Percentiles rank a stretch among this genome's conserved stretches.
Conservation (phyloP, 495 filamentous ascomycete genomes). For the Bacidia rubella region DNA sequence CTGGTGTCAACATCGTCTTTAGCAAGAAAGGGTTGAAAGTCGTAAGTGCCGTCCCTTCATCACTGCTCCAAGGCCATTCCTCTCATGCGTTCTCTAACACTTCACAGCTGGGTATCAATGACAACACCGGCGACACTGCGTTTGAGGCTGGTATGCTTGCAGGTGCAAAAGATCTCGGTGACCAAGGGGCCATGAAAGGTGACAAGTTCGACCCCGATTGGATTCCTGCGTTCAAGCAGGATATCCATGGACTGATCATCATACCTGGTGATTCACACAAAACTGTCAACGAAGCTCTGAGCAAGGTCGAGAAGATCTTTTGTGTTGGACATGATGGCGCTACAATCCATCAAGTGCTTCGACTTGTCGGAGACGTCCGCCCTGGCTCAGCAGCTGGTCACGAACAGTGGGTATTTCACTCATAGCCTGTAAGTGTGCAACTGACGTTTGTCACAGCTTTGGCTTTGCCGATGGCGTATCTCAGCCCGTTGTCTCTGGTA, state of each 20-base stretch:
- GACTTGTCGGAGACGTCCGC: slow-evolving; percentile 20
- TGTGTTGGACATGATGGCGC: slow-evolving; percentile 3
- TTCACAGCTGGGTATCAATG: slow-evolving; percentile 20
- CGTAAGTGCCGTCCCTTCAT: slow-evolving; percentile 12
- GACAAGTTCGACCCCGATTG: slow-evolving; percentile 15
- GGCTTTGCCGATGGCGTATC: slow-evolving; percentile 26
- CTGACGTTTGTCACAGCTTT: slow-evolving; percentile 17
- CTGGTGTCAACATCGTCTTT: slow-evolving; percentile 23
- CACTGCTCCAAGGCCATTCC: not conserved
- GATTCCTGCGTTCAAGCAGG: slow-evolving; percentile 22
- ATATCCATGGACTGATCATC: slow-evolving; percentile 23
- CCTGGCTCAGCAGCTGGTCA: slow-evolving; percentile 24
- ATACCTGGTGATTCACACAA: slow-evolving; percentile 19
- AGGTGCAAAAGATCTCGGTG: slow-evolving; percentile 17
- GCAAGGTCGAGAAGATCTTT: slow-evolving; percentile 19
- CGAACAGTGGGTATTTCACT: slow-evolving; percentile 22
- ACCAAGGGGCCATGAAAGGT: slow-evolving; percentile 6
- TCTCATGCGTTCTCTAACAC: too few species aligned
- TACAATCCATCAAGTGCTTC: slow-evolving; percentile 20
- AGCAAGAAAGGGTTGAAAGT: slow-evolving; percentile 20
- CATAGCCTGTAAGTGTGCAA: not conserved
- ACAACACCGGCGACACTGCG: slow-evolving; percentile 11
- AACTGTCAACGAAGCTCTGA: slow-evolving; percentile 13
- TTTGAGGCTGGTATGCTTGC: slow-evolving; percentile 20
- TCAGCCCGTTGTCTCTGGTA: slow-evolving; percentile 19